Conservation (phyloP, 306 rosid species). For the Carpinus fangiana region DNA sequence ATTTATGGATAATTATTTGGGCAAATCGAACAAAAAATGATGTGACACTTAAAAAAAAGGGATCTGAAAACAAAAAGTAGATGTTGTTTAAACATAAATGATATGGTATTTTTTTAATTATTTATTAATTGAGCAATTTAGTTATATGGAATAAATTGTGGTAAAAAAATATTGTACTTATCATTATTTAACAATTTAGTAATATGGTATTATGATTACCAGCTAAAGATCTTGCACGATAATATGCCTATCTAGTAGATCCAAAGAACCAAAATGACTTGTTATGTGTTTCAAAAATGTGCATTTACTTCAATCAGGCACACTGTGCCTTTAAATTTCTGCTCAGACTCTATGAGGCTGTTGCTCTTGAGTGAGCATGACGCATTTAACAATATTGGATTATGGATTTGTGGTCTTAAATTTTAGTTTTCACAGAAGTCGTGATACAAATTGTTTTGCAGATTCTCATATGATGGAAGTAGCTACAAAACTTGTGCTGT, state of each 20-base stretch:
- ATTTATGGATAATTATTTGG: too few relatives aligned
- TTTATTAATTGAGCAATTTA: too few relatives aligned
- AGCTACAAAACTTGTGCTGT: slow-evolving; percentile 58
- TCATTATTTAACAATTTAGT: neutral
- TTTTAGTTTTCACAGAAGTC: slow-evolving; percentile 25
- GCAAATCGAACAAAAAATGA: too few relatives aligned
- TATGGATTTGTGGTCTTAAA: slow-evolving; percentile 3
- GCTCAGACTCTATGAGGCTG: neutral
- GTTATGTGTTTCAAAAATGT: neutral
- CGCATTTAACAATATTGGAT: neutral
- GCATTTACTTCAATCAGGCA: neutral
- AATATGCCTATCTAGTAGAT: neutral
- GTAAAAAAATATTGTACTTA: neutral
- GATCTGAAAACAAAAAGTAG: too few relatives aligned
- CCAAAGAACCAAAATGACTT: neutral
- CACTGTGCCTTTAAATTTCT: neutral
- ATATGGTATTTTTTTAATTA: too few relatives aligned
- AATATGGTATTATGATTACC: neutral
- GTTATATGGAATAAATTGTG: too few relatives aligned
- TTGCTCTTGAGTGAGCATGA: neutral
- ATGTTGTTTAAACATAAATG: too few relatives aligned
- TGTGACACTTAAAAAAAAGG: too few relatives aligned
- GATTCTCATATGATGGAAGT: slow-evolving; percentile 73
- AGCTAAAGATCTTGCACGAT: neutral
- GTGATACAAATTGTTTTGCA: slow-evolving; percentile 37